Conservation (phyloP, 1,284 basidiomycete species). For the Calocybe gambosa region DNA sequence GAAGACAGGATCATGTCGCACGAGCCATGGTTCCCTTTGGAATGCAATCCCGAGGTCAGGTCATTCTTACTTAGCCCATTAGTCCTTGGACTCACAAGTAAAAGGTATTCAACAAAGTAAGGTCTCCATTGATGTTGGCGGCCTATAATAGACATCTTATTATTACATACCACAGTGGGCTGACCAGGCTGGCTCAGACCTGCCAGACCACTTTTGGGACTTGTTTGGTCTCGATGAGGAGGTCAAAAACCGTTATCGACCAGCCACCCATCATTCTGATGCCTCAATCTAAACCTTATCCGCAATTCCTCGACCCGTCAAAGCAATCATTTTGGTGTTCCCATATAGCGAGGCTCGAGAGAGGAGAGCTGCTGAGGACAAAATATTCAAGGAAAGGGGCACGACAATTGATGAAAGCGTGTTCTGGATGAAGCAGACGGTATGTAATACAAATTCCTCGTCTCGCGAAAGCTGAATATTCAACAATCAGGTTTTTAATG, state of each 20-base stretch:
- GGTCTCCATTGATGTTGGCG: not conserved
- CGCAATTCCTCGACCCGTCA: constrained; percentile 4
- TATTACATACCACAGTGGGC: constrained; percentile 1
- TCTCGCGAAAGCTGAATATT: not conserved
- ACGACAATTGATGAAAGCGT: constrained; percentile 4
- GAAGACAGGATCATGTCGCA: too few species aligned
- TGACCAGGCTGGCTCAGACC: constrained; percentile 1
- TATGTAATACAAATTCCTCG: not conserved
- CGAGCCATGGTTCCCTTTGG: constrained; percentile 2
- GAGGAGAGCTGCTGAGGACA: constrained; percentile 4
- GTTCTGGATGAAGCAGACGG: constrained; percentile 9
- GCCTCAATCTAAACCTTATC: not conserved
- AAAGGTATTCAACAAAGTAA: constrained; percentile 9
- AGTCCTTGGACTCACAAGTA: not conserved
- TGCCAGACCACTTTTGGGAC: constrained; percentile 2
- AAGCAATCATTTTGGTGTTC: constrained; percentile 7
- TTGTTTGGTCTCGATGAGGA: constrained; percentile 4
- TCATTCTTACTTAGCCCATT: not conserved
- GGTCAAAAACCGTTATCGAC: not conserved
- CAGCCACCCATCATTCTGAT: not conserved
- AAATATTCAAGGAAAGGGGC: constrained; percentile 1
- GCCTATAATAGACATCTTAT: not conserved
- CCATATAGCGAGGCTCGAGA: constrained; percentile 3
- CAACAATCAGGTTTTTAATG: constrained; percentile 1
- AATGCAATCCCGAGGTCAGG: constrained; percentile 6